phyloP scores from a whole-genome alignment of 2,329 filamentous ascomycete species.

The Monosporascus sp. region DNA sequence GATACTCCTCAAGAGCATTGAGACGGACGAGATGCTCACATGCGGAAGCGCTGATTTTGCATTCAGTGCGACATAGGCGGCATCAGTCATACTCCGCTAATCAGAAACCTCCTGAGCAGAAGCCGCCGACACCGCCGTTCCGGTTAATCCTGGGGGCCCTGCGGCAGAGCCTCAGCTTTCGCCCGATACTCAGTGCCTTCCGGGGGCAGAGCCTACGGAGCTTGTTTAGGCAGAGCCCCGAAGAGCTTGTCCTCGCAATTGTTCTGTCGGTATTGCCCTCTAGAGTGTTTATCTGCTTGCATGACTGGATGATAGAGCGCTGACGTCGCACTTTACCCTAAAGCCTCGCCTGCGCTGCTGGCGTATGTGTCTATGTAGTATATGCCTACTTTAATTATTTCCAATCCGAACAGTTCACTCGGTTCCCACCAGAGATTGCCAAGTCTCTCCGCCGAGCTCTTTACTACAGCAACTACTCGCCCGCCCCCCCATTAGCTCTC shows the following conservation, averaged over 20 bases:
- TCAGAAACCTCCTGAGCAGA: conserved; percentile 12
- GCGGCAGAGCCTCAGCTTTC: conserved; percentile 27
- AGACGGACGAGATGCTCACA: conserved; percentile 1
- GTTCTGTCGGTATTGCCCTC: conserved; percentile 28
- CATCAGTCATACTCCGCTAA: conserved; percentile 15
- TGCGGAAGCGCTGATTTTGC: conserved; percentile 6
- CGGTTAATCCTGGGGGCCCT: conserved; percentile 24
- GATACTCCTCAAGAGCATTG: conserved; percentile 3
- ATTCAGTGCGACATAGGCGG: conserved; percentile 17
- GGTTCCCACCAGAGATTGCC: conserved; percentile 64
- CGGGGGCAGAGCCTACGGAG: conserved; percentile 30
- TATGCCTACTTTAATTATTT: conserved; percentile 50
- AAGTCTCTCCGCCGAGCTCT: conserved; percentile 76
- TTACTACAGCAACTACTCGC: conserved; percentile 75
- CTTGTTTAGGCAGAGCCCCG: conserved; percentile 37
- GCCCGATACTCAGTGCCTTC: conserved; percentile 31
- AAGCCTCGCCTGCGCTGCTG: conserved; percentile 30
- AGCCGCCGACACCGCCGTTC: conserved; percentile 18
- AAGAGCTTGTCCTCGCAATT: conserved; percentile 37
- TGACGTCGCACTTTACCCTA: conserved; percentile 12
- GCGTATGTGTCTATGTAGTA: conserved; percentile 31
- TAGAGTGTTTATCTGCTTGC: not conserved
- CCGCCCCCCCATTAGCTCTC: conserved; percentile 70
- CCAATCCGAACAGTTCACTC: conserved; percentile 49
- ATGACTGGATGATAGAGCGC: not conserved